phyloP scores from a whole-genome alignment of 495 filamentous ascomycete species.

The Rhypophila decipiens region DNA sequence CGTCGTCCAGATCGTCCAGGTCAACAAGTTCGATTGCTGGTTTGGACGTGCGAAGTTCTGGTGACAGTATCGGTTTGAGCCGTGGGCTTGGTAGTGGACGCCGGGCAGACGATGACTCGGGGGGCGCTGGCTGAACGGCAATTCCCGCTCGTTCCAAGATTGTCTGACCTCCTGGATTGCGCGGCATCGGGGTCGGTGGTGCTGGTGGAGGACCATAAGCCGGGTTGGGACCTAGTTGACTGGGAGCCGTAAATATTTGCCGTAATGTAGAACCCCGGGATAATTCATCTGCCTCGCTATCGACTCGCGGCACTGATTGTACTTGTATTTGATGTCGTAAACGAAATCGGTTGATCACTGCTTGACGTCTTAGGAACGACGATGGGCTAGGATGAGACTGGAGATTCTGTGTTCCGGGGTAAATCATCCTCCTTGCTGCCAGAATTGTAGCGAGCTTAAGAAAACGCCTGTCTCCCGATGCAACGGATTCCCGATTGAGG shows the following conservation, averaged over 20 bases:
- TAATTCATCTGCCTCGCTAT: slow-evolving; percentile 9
- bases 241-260: too few species aligned
- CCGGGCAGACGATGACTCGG: slow-evolving; percentile 7
- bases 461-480: slow-evolving; percentile 48
- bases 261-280: slow-evolving; percentile 3
- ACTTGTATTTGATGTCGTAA: too few species aligned
- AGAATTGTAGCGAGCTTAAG: slow-evolving; percentile 24
- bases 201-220: not conserved
- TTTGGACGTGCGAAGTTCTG: slow-evolving; percentile 17
- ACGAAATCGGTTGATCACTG: slow-evolving; percentile 26
- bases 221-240: slow-evolving; percentile 5
- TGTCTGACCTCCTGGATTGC: not conserved
- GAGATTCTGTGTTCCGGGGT: not conserved
- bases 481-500: slow-evolving; percentile 44
- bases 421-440: slow-evolving; percentile 15
- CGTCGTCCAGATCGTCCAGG: slow-evolving; percentile 20
- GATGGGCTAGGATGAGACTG: slow-evolving; percentile 8
- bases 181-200: not conserved
- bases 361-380: slow-evolving; percentile 22
- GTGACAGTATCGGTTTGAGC: slow-evolving; percentile 16
- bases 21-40: slow-evolving; percentile 12
- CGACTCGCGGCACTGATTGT: too few species aligned
- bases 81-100: slow-evolving; percentile 17
- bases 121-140: slow-evolving; percentile 6
- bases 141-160: slow-evolving; percentile 1